Evolutionary conservation across 2,329 filamentous ascomycete genomes (phyloP), one percentile per base, ranked within the genome.

Genomic region (Calonectria henricotiae): DNA sequence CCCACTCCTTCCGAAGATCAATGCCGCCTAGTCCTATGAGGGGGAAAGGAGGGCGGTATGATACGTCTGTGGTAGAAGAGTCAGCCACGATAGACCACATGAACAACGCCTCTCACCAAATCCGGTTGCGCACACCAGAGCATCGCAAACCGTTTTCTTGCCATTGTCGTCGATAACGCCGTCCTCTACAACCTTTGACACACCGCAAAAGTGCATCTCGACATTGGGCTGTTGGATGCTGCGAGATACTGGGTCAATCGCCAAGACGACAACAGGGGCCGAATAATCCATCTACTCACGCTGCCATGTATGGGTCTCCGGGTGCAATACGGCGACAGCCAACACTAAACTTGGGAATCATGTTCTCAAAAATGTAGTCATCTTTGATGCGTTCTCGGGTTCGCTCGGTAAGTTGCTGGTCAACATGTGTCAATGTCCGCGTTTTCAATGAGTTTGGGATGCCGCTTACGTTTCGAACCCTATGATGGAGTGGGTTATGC

Each of bases 151-250:
- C 2, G 35, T 30, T 6, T 37, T 20, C 2, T 55, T 55, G 9
- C 51, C 51, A 25, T 55, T 5, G 13, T 55, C 51, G 4, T 35
- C 51, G n/a, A 55, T 23, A 6, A 35, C 51, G 9, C 51, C 51
- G 35, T 55, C 51, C n/a, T 55, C 51, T 3, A 35, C 32, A 13
- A 55, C 12, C 51, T 55, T 35, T n/a, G 30, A 7, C 5, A 55
- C 51, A 12, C 51, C 51, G n/a, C 51, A 37, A 13, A 55, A 55
- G 3, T 55, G 51, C 30, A 55, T 15, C 12, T 55, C 32, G 5
- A 55, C 51, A 25, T 55, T 55, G n/a, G 51, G 51, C 32, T 55
- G 6, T 35, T 55, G 51, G n/a, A 55, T 55, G 7, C 51, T 55
- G 27, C 27, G 27, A 30, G 27, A 1, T 30, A 30, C 27, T 5